phyloP scores from a whole-genome alignment of 176 grass and related monocot genomes.

The Phyllostachys edulis region DNA sequence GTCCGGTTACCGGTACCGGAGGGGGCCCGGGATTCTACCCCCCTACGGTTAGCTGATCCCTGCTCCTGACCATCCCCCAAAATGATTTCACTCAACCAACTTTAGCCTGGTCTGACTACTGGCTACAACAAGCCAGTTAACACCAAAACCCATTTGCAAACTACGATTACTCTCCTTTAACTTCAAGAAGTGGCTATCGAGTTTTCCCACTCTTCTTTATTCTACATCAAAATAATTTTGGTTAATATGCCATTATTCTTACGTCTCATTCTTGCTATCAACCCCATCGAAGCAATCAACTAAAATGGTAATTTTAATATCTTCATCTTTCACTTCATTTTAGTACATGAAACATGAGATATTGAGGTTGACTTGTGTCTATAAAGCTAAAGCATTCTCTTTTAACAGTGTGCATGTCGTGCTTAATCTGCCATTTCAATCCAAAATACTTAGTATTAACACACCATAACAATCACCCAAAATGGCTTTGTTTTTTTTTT shows the following conservation, averaged over 20 bases:
- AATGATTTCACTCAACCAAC: not conserved
- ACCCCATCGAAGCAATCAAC: not conserved
- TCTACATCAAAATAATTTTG: not conserved
- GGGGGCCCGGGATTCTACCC: too few relatives aligned
- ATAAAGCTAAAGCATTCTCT: not conserved
- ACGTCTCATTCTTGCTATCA: not conserved
- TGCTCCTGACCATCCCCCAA: not conserved
- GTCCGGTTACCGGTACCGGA: too few relatives aligned
- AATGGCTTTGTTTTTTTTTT: not conserved
- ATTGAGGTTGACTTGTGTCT: not conserved
- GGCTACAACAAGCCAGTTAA: not conserved
- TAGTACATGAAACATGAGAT: not conserved
- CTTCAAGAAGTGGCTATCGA: not conserved
- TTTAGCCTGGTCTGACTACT: not conserved
- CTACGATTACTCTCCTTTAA: not conserved
- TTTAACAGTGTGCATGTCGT: not conserved
- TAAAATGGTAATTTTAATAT: constrained; percentile 3
- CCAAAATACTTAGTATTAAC: not conserved
- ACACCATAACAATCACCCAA: not conserved
- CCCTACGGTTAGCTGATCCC: too few relatives aligned
- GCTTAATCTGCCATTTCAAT: not conserved
- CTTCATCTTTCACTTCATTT: not conserved
- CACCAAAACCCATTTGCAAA: not conserved
- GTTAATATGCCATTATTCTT: not conserved
- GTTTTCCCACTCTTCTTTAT: not conserved